phyloP scores from a whole-genome alignment of 768 basidiomycete genomes.

The Mycena indigotica region DNA sequence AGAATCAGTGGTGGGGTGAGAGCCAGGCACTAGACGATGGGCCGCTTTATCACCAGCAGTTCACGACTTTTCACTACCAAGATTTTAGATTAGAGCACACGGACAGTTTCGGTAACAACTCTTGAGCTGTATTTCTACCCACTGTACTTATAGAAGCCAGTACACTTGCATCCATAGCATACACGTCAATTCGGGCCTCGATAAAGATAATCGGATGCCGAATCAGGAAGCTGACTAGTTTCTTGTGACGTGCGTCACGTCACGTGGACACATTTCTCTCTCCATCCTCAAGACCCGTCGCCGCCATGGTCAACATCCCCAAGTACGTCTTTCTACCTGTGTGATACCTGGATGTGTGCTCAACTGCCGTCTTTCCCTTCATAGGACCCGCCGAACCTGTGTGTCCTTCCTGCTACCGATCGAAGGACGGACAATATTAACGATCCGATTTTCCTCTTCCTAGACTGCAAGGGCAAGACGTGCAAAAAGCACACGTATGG shows the following conservation, averaged over 20 bases:
- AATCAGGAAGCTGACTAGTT: neutral
- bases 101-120: too few species aligned
- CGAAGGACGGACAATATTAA: neutral
- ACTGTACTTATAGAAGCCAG: too few species aligned
- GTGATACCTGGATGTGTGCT: constrained; percentile 16
- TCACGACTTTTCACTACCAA: too few species aligned
- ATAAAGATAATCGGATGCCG: too few species aligned
- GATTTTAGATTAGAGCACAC: too few species aligned
- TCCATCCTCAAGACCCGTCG: constrained; percentile 28
- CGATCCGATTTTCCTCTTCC: too few species aligned
- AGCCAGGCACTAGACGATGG: neutral
- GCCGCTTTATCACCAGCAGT: neutral
- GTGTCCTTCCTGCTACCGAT: constrained; percentile 46
- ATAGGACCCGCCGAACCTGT: constrained; percentile 94
- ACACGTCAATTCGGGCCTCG: too few species aligned
- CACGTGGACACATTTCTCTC: neutral
- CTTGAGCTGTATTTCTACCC: too few species aligned
- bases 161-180: too few species aligned
- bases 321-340: constrained; percentile 60
- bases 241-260: neutral
- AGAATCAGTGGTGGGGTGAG: constrained; percentile 1
- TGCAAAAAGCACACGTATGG: constrained; percentile 95
- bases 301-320: constrained; percentile 88
- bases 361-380: too few species aligned
- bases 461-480: constrained; percentile 95